Base-by-base conservation (phyloP, 2,329 filamentous ascomycete genomes). In the Colletotrichum viniferum region DNA sequence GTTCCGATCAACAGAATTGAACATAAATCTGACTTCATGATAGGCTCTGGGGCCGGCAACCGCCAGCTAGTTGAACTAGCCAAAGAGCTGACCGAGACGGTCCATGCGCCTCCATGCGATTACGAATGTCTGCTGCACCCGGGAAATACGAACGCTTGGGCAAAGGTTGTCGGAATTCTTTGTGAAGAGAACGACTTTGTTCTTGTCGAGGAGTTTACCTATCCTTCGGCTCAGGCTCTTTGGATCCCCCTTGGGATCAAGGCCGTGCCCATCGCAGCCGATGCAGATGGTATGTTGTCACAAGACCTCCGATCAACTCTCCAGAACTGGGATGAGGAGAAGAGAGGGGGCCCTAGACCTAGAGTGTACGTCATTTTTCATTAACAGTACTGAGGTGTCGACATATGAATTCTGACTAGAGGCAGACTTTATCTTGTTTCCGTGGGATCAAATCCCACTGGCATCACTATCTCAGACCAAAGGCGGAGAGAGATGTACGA, bases 371-470 rank as follows among this genome's bases (percentile, higher is more conserved):
- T 56, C 7, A 4, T 0, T 13, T 12, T 21, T 1, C 2, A n/a
- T 14, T 12, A 10, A 21, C 2, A 21, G 60, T 3, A 13, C 10
- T 9, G n/a, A 62, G 0, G 9, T 13, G 2, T 21, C 3, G 30
- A 6, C 18, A 9, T 58, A n/a, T 58, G 16, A n/a, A 3, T 9
- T 58, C 55, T 58, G 12, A 36, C n/a, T 21, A 21, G 5, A 36
- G 26, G n/a, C 14, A 77, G 78, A n/a, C 69, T 82, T 2, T 81
- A 82, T 21, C 61, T 79, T 2, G 81, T 82, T 7, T 76, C 80
- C 4, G 92, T 92, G 0, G 93, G 93, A 3, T 92, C 94, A 79
- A 94, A 95, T 80, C 93, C 93, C 0, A 94, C 93, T 0, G 93
- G 93, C 21, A 89, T 92, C 26, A 94, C 93, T 2, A 92, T 93